Evolutionary conservation across 148 eudicot species (phyloP).

Genomic region (Chenopodium berlandieri): DNA sequence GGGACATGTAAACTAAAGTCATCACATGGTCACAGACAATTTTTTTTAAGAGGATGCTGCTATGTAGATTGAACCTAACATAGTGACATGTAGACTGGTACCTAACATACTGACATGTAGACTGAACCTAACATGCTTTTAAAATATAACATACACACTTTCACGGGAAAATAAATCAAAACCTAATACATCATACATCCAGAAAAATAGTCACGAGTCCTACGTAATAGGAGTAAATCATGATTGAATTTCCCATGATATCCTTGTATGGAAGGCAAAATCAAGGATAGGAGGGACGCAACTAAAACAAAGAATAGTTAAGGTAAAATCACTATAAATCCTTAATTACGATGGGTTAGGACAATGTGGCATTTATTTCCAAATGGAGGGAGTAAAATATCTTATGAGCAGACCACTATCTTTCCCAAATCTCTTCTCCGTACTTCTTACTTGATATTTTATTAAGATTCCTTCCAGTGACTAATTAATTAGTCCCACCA

Average conservation of each 20-base stretch:
- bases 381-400: not conserved
- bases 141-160: not conserved
- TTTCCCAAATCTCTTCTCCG: not conserved
- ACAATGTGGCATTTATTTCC: not conserved
- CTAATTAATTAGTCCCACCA: conserved; percentile 2
- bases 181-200: not conserved
- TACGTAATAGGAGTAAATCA: not conserved
- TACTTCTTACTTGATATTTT: not conserved
- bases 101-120: too few species aligned
- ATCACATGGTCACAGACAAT: conserved; percentile 3
- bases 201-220: not conserved
- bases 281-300: not conserved
- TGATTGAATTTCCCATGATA: not conserved
- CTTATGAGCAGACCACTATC: not conserved
- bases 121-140: not conserved
- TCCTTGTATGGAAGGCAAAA: not conserved
- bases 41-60: too few species aligned
- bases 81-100: too few species aligned
- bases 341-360: not conserved
- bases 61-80: too few species aligned
- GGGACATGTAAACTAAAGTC: conserved; percentile 10
- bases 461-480: conserved; percentile 9
- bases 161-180: not conserved
- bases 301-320: not conserved
- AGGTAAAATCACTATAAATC: not conserved